A percentile compares a stretch with the other conserved stretches of the same genome.
phyloP scores from a whole-genome alignment of 305 asterid genomes.

The Solanum hybrid region DNA sequence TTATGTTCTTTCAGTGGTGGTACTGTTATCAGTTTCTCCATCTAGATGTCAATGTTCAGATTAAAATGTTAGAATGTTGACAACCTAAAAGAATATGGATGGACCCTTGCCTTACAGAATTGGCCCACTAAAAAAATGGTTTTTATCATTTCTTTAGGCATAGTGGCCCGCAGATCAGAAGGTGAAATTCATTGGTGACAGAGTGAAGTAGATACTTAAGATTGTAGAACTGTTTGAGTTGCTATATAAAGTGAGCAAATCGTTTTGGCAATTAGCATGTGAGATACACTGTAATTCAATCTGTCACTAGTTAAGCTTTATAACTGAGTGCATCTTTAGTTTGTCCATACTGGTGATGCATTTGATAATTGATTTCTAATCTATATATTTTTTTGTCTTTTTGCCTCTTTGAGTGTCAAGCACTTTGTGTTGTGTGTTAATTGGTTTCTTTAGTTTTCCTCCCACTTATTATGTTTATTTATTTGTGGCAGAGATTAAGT shows the following conservation, averaged over 20 bases:
- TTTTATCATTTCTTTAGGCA: background rate
- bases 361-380: background rate
- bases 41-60: background rate
- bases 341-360: background rate
- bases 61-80: background rate
- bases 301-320: background rate
- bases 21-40: background rate
- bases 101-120: background rate
- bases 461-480: background rate
- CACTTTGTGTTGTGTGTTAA: background rate
- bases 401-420: background rate
- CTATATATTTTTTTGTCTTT: background rate
- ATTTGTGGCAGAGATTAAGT: slow-evolving; percentile 50
- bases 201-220: background rate
- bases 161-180: background rate
- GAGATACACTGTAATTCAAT: background rate
- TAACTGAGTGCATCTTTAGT: background rate
- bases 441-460: background rate
- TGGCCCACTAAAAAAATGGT: background rate
- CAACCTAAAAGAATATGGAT: background rate
- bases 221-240: background rate
- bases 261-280: background rate
- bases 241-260: background rate
- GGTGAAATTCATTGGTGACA: background rate
- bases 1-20: background rate